Conservation (phyloP, 495 filamentous ascomycete species). For the Saxispiralis lemnorum region DNA sequence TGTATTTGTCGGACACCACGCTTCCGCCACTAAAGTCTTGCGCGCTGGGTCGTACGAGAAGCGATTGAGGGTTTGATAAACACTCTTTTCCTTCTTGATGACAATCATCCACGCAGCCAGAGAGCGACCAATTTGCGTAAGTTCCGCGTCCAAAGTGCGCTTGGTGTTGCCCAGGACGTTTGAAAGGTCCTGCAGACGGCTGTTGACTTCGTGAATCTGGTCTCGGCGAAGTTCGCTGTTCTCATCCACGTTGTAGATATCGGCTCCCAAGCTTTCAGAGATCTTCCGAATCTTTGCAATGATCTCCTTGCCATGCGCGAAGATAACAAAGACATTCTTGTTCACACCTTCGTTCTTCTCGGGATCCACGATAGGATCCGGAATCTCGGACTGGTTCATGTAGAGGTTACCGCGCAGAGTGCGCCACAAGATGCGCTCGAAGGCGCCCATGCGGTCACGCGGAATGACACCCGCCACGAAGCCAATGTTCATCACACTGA, state of each 20-base stretch:
- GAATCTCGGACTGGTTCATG: conserved; percentile 99
- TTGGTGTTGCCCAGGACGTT: conserved; percentile 93
- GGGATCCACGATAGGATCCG: conserved; percentile 84
- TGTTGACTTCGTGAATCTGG: conserved; percentile 94
- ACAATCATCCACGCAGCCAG: conserved; percentile 92
- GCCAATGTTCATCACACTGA: conserved; percentile 96
- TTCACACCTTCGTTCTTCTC: conserved; percentile 71
- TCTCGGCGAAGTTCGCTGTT: conserved; percentile 84
- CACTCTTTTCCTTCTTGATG: conserved; percentile 93
- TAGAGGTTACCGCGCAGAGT: conserved; percentile 94
- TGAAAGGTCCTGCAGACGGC: conserved; percentile 67
- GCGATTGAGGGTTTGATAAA: conserved; percentile 89
- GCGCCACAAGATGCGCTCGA: conserved; percentile 93
- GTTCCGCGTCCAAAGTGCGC: conserved; percentile 78
- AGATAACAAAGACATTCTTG: conserved; percentile 99
- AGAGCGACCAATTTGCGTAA: conserved; percentile 76
- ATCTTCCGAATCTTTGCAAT: conserved; percentile 98
- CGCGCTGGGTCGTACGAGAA: conserved; percentile 92
- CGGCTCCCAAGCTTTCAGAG: conserved; percentile 86
- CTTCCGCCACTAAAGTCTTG: conserved; percentile 93
- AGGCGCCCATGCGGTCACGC: conserved; percentile 77
- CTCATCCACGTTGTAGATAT: conserved; percentile 91
- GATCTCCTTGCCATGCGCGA: conserved; percentile 95
- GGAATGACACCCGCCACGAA: conserved; percentile 98
- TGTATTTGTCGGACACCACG: conserved; percentile 86